Conservation (phyloP, 371 early-diverging fungal genomes). For the Lichtheimia ramosa region DNA sequence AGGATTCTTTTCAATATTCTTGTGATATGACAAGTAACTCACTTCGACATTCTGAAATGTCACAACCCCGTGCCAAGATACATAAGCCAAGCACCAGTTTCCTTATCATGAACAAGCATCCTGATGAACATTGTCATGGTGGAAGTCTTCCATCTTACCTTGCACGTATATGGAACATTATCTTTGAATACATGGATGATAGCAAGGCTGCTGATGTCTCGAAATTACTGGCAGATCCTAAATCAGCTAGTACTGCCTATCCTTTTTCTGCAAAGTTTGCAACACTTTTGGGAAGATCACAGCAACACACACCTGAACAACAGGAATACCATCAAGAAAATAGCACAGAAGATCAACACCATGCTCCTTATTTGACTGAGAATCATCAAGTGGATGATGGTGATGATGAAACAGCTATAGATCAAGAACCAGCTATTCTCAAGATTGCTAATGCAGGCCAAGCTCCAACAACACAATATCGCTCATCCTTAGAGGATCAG, state of each 20-base stretch:
- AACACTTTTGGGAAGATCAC: too few relatives aligned
- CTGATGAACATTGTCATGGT: neutral
- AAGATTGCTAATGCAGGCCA: too few relatives aligned
- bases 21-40: neutral
- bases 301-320: neutral
- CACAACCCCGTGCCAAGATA: neutral
- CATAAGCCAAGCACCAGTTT: neutral
- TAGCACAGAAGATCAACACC: neutral
- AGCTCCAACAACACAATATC: too few relatives aligned
- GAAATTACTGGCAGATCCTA: neutral
- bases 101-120: neutral
- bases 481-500: too few relatives aligned
- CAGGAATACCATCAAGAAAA: neutral
- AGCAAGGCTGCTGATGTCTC: neutral
- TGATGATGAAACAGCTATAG: neutral
- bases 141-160: constrained; percentile 3
- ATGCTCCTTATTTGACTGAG: neutral
- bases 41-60: neutral
- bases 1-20: neutral
- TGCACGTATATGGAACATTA: constrained; percentile 4
- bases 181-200: constrained; percentile 1
- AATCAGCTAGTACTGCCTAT: neutral
- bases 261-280: neutral
- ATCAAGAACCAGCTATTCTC: too few relatives aligned
- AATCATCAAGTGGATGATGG: neutral